Evolutionary conservation across 257 asterid genomes (phyloP).

Genomic region (Ilex aquifolium): DNA sequence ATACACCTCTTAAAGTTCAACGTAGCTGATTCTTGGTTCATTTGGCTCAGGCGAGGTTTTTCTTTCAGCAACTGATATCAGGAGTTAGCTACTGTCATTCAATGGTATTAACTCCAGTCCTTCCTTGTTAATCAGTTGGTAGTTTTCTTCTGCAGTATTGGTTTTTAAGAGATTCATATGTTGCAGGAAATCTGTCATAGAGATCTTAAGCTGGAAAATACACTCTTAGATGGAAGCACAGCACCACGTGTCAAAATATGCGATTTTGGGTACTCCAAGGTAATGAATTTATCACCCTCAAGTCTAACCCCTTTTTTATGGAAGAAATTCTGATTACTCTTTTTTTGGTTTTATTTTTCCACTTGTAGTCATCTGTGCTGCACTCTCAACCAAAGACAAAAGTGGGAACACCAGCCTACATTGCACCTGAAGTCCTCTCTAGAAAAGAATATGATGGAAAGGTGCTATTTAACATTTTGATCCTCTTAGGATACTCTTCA

Average conservation of each 20-base stretch:
- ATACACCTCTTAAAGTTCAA: no score
- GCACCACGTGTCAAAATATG: constrained; percentile 45
- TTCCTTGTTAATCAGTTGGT: not conserved
- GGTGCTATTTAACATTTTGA: constrained; percentile 12
- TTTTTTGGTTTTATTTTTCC: not conserved
- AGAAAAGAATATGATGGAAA: constrained; percentile 41
- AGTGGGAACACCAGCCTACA: constrained; percentile 44
- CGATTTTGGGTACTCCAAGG: constrained; percentile 48
- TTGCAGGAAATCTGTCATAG: constrained; percentile 43
- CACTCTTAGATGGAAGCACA: constrained; percentile 31
- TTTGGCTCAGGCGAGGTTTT: constrained; percentile 69
- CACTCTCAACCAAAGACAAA: constrained; percentile 46
- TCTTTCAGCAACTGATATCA: constrained; percentile 97
- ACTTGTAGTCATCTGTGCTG: constrained; percentile 31
- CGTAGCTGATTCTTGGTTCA: constrained; percentile 1
- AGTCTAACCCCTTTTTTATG: no score
- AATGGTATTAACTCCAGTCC: constrained; percentile 49
- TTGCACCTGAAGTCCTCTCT: constrained; percentile 39
- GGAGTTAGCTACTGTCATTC: constrained; percentile 98
- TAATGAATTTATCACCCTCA: not conserved
- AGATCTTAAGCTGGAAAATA: constrained; percentile 45
- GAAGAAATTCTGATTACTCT: not conserved
- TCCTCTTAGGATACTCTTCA: not conserved
- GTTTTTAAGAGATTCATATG: not conserved
- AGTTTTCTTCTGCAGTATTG: no score